These are phyloP conservation scores for Microsporum ferrugineum DNA, from an alignment of 2,329 filamentous ascomycete species.

Conservation along the genomic window DNA sequence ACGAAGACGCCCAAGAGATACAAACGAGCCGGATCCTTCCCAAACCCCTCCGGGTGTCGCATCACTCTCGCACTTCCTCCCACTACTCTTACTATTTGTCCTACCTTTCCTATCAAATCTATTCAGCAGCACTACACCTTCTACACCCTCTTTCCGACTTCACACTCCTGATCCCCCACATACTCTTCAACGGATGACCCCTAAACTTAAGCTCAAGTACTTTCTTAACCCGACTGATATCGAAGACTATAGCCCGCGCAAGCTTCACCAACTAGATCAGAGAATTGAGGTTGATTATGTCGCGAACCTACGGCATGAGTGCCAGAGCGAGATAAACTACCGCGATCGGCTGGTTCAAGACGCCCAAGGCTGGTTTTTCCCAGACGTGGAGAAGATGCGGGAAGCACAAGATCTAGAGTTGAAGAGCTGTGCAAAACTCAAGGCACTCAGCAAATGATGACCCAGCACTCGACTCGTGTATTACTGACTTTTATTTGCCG, in stretches of 20 bases:
- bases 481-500: background rate
- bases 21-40: conserved; percentile 40
- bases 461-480: background rate
- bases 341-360: conserved; percentile 60
- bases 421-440: conserved; percentile 47
- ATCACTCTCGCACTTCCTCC: conserved; percentile 63
- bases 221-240: conserved; percentile 74
- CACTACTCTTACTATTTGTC: conserved; percentile 79
- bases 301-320: conserved; percentile 54
- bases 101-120: conserved; percentile 72
- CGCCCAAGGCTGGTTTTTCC: conserved; percentile 78
- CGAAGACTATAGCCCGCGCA: conserved; percentile 53
- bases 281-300: conserved; percentile 65
- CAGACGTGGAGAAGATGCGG: conserved; percentile 67
- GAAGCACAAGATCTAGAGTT: conserved; percentile 52
- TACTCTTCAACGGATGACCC: conserved; percentile 61
- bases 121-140: conserved; percentile 48
- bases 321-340: conserved; percentile 58
- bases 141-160: conserved; percentile 63
- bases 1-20: conserved; percentile 60
- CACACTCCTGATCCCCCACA: conserved; percentile 59
- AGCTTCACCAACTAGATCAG: conserved; percentile 64
- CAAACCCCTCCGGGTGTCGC: conserved; percentile 40
- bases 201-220: conserved; percentile 64
- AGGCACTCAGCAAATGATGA: conserved; percentile 18